Base-by-base conservation (phyloP, 495 filamentous ascomycete species). In the Talaromyces thailandensis region DNA sequence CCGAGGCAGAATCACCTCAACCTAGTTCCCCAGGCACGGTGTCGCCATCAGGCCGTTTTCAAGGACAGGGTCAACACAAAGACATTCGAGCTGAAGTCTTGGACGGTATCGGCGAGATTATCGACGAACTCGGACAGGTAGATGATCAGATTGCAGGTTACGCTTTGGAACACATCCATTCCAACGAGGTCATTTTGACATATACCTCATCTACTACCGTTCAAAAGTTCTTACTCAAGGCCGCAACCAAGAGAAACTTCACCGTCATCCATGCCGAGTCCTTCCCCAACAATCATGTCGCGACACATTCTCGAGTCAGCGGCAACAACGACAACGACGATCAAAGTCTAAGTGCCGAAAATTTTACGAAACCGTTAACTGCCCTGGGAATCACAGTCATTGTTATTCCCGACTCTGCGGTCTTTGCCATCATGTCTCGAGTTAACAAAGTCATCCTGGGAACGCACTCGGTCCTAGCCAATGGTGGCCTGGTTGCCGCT, bases 381-480 rank as follows among this genome's bases (percentile, higher is more conserved):
- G 80, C 82, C 16, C 82, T 86, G 12, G 92, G 92, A 57, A 87
- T 95, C 58, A 89, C 84, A 8, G 88, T 93, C 32, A 86, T 95
- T 63, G 78, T 90, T 28, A 87, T 96, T 40, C 86, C 92, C 23
- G 91, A 92, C 70, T 88, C 89, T 11, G 88, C 89, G 12, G 83
- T 94, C 40, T 93, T 91, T 75, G 92, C 92, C 6, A 84, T 96
- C 61, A 97, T 97, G 88, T 88, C 93, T 0, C 85, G 86, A 58
- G 90, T 96, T 67, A 95, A 93, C 79, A 96, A 96, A 78, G 92
- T 97, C 63, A 89, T 97, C 32, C 80, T 97, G 25, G 85, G 88
- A 24, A 91, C 92, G 8, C 89, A 93, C 67, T 88, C 87, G 16
- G 89, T 96, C 43, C 85, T 93, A 40, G 90, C 90, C 37, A 92